Evolutionary conservation across 139 green algal genomes (phyloP), one percentile per base, ranked within the genome.

Genomic region (Diplosphaera chodatii): DNA sequence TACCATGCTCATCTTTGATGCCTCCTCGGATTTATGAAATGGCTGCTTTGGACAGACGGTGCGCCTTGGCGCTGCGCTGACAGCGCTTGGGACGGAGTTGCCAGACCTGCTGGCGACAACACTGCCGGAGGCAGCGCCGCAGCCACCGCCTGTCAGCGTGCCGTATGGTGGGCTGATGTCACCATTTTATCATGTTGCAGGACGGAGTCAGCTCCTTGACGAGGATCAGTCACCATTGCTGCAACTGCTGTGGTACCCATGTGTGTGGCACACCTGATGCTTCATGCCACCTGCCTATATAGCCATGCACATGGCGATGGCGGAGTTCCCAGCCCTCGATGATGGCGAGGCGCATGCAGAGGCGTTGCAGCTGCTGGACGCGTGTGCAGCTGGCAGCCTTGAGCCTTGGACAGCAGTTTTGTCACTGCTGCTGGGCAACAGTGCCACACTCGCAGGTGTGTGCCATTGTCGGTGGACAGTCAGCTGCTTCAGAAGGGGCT

Each of bases 341-440:
- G 66, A 72, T 62, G 32, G 1, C 34, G 31, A 59, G n/a, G 5
- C 55, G 25, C 8, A 20, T 1, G 27, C 25, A 23, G 67, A 80
- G 0, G 84, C 84, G 2, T 28, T 62, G 33, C 20, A 67, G 31
- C 71, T 90, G 76, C 70, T 85, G 67, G 68, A 69, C 62, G 71
- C 82, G 8, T 85, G 75, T 32, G 56, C 71, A 1, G 70, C 73
- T 8, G 78, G 85, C 18, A 73, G 77, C 3, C 71, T 76, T 1
- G 16, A 76, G 27, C 76, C 77, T 30, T 84, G 84, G 76, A 66
- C 67, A 18, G 66, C 81, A 0, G 80, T 82, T 16, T 73, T 92
- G 32, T 83, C 80, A 3, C 77, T 90, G 48, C 32, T 90, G 73
- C 69, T 91, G 33, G 82, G 86, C 18, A 82, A 92, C 33, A 55